Evolutionary conservation across 192 early-diverging fungal species (phyloP).

Genomic region (Helicostylum pulchrum): DNA sequence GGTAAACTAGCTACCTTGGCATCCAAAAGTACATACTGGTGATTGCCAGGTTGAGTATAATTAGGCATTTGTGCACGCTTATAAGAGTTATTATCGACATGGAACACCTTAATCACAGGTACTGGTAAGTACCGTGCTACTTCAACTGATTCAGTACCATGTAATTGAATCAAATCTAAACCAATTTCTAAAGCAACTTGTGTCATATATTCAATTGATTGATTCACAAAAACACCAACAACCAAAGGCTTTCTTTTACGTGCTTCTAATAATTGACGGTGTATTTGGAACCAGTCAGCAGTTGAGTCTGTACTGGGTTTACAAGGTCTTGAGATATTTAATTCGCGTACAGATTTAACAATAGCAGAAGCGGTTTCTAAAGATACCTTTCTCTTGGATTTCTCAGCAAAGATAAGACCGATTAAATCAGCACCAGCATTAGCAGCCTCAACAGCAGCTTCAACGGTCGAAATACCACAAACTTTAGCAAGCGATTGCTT

Average conservation of each 20-base stretch:
- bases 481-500: constrained; percentile 74
- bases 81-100: constrained; percentile 62
- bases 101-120: constrained; percentile 88
- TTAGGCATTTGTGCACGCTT: constrained; percentile 25
- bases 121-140: constrained; percentile 70
- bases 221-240: constrained; percentile 93
- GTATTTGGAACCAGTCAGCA: constrained; percentile 50
- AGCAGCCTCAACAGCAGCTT: constrained; percentile 77
- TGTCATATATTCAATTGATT: constrained; percentile 73
- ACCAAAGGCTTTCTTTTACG: constrained; percentile 67
- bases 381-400: constrained; percentile 75
- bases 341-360: constrained; percentile 59
- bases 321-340: constrained; percentile 4
- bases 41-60: constrained; percentile 52
- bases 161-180: constrained; percentile 93
- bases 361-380: constrained; percentile 65
- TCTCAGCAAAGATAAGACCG: constrained; percentile 89
- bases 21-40: constrained; percentile 58
- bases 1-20: constrained; percentile 53
- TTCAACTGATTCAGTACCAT: constrained; percentile 72
- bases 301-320: constrained; percentile 8
- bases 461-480: constrained; percentile 82
- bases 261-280: constrained; percentile 40
- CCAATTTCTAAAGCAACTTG: constrained; percentile 56
- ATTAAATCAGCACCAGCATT: constrained; percentile 84